A percentile compares a stretch with the other conserved stretches of the same genome.
Evolutionary conservation across 2,329 filamentous ascomycete genomes (phyloP).

Genomic region (Fusarium sp.): DNA sequence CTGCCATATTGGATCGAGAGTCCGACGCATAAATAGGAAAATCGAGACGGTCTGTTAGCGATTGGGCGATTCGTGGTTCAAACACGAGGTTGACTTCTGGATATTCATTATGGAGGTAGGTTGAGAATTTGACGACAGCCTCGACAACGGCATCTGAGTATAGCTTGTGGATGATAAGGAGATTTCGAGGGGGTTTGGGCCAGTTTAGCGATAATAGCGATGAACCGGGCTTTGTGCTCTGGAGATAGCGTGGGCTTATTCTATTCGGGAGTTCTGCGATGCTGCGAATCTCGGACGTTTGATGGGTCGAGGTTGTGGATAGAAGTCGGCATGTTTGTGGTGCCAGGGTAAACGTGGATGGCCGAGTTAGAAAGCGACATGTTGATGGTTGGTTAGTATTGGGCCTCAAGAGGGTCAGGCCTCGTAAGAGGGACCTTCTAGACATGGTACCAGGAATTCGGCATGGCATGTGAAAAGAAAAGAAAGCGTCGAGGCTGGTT

Average conservation of each 20-base stretch:
- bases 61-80: conserved; percentile 76
- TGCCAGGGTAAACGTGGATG: neutral
- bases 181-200: conserved; percentile 62
- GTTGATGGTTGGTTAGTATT: neutral
- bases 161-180: conserved; percentile 67
- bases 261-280: conserved; percentile 47
- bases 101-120: conserved; percentile 81
- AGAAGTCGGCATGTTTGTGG: conserved; percentile 51
- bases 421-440: conserved; percentile 22
- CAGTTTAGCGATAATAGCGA: conserved; percentile 64
- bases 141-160: conserved; percentile 61
- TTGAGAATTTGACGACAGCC: conserved; percentile 65
- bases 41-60: conserved; percentile 73
- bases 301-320: conserved; percentile 53
- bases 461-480: conserved; percentile 12
- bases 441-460: conserved; percentile 29
- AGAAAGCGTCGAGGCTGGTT: neutral
- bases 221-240: conserved; percentile 55
- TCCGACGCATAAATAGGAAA: conserved; percentile 76
- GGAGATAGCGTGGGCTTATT: conserved; percentile 48
- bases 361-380: neutral
- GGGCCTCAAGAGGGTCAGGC: conserved; percentile 20
- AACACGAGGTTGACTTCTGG: conserved; percentile 83
- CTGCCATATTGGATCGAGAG: conserved; percentile 64
- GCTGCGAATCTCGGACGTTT: conserved; percentile 47